These are phyloP conservation scores for Lactifluus volemus DNA, from an alignment of 768 basidiomycete species.

Conservation along the genomic window DNA sequence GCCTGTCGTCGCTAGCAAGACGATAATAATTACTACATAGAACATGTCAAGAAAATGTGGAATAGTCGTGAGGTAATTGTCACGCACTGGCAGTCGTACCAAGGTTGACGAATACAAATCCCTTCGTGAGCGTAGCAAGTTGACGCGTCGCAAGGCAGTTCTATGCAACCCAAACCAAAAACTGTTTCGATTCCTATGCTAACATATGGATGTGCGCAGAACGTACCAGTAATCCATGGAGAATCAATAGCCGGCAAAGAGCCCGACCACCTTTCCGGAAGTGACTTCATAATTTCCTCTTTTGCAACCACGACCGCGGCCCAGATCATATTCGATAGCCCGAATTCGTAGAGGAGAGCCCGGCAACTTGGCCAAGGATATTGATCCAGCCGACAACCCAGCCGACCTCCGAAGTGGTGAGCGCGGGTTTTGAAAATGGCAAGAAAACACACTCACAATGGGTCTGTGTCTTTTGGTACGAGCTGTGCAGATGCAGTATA, in stretches of 20 bases:
- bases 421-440: neutral
- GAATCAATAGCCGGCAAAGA: conserved; percentile 66
- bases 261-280: conserved; percentile 63
- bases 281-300: conserved; percentile 56
- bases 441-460: conserved; percentile 32
- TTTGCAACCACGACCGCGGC: conserved; percentile 61
- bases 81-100: conserved; percentile 60
- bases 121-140: conserved; percentile 63
- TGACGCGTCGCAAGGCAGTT: conserved; percentile 70
- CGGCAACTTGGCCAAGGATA: conserved; percentile 76
- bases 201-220: neutral
- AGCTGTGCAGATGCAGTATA: conserved; percentile 79
- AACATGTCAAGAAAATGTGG: neutral
- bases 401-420: conserved; percentile 38
- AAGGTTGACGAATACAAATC: conserved; percentile 83
- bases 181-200: neutral
- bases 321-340: conserved; percentile 70
- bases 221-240: conserved; percentile 65
- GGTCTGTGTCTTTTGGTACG: conserved; percentile 53
- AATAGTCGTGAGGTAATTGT: neutral
- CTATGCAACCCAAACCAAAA: conserved; percentile 19
- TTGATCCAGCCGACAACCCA: conserved; percentile 84
- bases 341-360: conserved; percentile 84
- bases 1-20: conserved; percentile 65
- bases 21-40: conserved; percentile 70